Conservation (phyloP, 495 filamentous ascomycete genomes). For the Astrothelium subdiscretum region DNA sequence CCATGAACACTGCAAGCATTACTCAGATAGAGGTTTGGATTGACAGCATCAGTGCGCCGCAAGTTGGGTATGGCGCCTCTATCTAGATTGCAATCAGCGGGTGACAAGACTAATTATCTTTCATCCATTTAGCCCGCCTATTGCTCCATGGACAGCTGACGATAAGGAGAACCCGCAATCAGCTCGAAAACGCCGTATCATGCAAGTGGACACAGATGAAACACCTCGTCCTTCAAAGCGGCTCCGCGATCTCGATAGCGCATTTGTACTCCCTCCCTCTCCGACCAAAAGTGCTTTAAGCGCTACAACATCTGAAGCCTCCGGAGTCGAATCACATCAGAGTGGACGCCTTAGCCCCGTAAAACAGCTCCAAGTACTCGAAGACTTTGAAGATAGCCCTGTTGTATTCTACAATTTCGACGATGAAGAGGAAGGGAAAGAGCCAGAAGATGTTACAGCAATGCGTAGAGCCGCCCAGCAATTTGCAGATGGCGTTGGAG, state of each 20-base stretch:
- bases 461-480: constrained; percentile 4
- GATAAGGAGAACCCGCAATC: constrained; percentile 6
- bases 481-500: constrained; percentile 9
- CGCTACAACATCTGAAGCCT: constrained; percentile 1
- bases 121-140: not conserved
- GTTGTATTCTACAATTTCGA: constrained; percentile 8
- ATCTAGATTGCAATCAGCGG: not conserved
- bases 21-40: not conserved
- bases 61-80: not conserved
- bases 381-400: constrained; percentile 9
- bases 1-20: not conserved
- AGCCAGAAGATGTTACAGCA: constrained; percentile 2
- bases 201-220: not conserved
- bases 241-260: not conserved
- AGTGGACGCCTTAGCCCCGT: constrained; percentile 4
- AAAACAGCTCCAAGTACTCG: constrained; percentile 6
- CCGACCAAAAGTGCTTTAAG: not conserved
- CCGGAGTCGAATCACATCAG: constrained; percentile 7
- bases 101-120: not conserved
- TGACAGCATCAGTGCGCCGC: not conserved
- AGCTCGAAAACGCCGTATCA: constrained; percentile 1
- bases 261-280: not conserved
- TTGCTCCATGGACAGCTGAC: constrained; percentile 1
- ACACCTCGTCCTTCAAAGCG: constrained; percentile 1
- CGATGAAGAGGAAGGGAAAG: constrained; percentile 4